A percentile compares a stretch with the other conserved stretches of the same genome.
These are phyloP conservation scores for Metarhizium rileyi DNA, from an alignment of 2,329 filamentous ascomycete genomes.

Conservation along the genomic window DNA sequence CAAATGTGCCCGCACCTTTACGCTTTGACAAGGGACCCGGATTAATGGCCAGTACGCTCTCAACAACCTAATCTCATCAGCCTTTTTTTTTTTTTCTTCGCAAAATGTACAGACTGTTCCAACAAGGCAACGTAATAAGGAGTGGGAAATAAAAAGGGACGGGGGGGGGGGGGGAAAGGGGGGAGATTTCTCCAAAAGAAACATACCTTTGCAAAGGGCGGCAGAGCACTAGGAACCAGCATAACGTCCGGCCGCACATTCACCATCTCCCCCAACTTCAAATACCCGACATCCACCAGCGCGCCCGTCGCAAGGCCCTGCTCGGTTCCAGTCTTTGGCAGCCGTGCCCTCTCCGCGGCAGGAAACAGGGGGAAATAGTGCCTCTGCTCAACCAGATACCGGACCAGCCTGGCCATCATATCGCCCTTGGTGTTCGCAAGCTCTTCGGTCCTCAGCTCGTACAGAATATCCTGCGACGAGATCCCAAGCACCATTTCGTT, in stretches of 20 bases:
- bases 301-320: constrained; percentile 59
- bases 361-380: constrained; percentile 90
- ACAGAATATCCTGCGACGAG: constrained; percentile 74
- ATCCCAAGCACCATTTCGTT: constrained; percentile 82
- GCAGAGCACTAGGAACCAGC: constrained; percentile 70
- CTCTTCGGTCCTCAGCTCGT: constrained; percentile 71
- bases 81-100: neutral
- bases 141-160: too few species aligned
- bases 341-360: constrained; percentile 56
- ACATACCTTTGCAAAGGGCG: constrained; percentile 77
- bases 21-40: constrained; percentile 81
- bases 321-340: constrained; percentile 54
- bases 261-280: constrained; percentile 86
- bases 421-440: constrained; percentile 33
- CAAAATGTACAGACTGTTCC: too few species aligned
- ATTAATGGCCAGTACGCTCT: constrained; percentile 84
- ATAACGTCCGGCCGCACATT: constrained; percentile 78
- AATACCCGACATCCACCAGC: constrained; percentile 71
- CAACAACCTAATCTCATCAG: constrained; percentile 59
- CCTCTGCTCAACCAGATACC: constrained; percentile 77
- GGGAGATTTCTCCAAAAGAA: neutral
- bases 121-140: too few species aligned
- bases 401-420: constrained; percentile 59
- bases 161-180: too few species aligned
- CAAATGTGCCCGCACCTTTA: constrained; percentile 75